A percentile compares a stretch with the other conserved stretches of the same genome.
These are phyloP conservation scores for Xylariales sp. DNA, from an alignment of 2,329 filamentous ascomycete species.

Conservation along the genomic window DNA sequence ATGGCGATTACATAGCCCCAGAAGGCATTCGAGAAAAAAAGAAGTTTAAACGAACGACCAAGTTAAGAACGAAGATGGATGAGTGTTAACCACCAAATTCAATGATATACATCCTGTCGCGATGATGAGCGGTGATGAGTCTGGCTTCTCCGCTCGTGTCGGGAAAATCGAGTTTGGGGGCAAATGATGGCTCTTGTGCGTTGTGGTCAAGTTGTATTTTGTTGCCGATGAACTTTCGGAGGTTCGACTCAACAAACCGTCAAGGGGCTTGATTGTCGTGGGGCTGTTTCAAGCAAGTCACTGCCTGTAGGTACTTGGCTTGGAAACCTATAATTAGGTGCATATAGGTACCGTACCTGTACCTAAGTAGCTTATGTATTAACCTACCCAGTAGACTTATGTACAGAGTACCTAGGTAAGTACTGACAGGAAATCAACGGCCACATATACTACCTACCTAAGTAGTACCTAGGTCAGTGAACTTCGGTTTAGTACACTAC, in stretches of 20 bases:
- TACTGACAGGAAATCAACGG: too few species aligned
- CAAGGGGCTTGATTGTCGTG: constrained; percentile 34
- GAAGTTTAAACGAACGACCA: constrained; percentile 32
- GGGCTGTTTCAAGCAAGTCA: constrained; percentile 31
- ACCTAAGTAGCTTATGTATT: too few species aligned
- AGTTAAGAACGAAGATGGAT: constrained; percentile 27
- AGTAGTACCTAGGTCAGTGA: too few species aligned
- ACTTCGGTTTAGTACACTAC: too few species aligned
- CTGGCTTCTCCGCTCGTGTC: constrained; percentile 1
- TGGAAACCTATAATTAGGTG: neutral
- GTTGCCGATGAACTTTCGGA: neutral
- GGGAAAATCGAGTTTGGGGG: neutral
- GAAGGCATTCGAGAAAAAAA: constrained; percentile 46
- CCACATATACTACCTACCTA: too few species aligned
- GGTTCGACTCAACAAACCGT: constrained; percentile 17
- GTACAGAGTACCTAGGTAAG: too few species aligned
- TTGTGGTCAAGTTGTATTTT: neutral
- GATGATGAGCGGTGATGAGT: constrained; percentile 5
- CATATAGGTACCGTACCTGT: too few species aligned
- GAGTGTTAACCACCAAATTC: constrained; percentile 23
- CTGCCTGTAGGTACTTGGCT: neutral
- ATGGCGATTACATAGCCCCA: constrained; percentile 60
- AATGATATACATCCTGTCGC: constrained; percentile 36
- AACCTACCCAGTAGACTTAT: too few species aligned
- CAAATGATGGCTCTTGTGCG: constrained; percentile 7